Conservation (phyloP, 768 basidiomycete genomes). For the Podaxis sp. region DNA sequence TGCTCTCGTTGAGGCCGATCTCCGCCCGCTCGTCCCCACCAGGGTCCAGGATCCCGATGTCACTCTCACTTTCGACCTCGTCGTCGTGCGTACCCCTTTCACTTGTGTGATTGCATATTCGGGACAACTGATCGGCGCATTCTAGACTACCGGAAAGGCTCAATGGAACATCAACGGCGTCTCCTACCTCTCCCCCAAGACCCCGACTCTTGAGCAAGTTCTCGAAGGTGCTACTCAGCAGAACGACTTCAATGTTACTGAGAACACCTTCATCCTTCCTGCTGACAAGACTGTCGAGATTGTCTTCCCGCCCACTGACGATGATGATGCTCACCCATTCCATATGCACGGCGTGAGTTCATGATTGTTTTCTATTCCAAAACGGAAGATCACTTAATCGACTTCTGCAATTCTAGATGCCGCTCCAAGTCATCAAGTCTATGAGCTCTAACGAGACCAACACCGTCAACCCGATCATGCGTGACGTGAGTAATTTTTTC, state of each 20-base stretch:
- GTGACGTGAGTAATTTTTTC: conserved; percentile 48
- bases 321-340: conserved; percentile 20
- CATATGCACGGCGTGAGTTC: conserved; percentile 19
- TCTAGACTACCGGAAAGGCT: conserved; percentile 19
- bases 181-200: conserved; percentile 26
- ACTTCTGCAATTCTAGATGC: neutral
- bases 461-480: conserved; percentile 51
- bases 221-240: conserved; percentile 20
- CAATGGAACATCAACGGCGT: conserved; percentile 34
- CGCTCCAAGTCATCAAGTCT: conserved; percentile 26
- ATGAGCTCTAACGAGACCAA: conserved; percentile 33
- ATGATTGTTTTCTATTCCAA: too few species aligned
- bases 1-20: conserved; percentile 34
- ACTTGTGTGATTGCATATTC: conserved; percentile 12
- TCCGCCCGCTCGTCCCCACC: conserved; percentile 32
- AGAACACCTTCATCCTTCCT: conserved; percentile 28
- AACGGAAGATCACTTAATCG: neutral
- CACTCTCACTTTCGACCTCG: conserved; percentile 32
- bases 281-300: conserved; percentile 27
- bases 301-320: conserved; percentile 24
- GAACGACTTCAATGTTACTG: conserved; percentile 25
- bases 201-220: conserved; percentile 29
- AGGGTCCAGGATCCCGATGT: conserved; percentile 18
- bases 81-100: conserved; percentile 19
- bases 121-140: neutral